Evolutionary conservation across 2,329 filamentous ascomycete genomes (phyloP), one percentile per base, ranked within the genome.

Genomic region (Metarhizium brunneum): DNA sequence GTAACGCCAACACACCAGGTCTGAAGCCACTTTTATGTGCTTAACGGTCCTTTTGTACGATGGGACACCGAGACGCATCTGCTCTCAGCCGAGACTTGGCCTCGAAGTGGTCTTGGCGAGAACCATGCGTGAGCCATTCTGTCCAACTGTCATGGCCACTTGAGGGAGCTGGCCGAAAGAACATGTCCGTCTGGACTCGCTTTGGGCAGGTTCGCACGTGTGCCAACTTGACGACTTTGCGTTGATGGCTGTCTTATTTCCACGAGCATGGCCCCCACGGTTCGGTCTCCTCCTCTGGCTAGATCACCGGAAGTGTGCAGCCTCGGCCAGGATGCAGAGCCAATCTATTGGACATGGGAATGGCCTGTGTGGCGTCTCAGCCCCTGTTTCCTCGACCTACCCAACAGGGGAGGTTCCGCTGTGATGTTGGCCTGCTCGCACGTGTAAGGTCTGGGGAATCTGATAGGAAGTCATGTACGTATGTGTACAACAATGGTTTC

Each of bases 201-300:
- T 25, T 49, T 53, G 29, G 54, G 43, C 35, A 51, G 49, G 47
- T 52, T 45, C 36, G 43, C 50, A 53, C 45, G 50, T 49, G 54
- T 30, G 35, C 54, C 45, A 45, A 45, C 38, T 20, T 25, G 8
- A 25, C 42, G 25, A 25, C 25, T 25, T 45, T 45, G 4, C 7
- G n/a, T 45, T 14, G n/a, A 16, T 16, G 16, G 25, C 20, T 47
- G 25, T 48, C 45, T 30, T 48, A 20, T 20, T 30, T 16, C 45
- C 45, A 30, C 25, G 45, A 30, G 45, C 5, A 48, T 4, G 20
- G 20, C n/a, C 7, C 50, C 54, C 54, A 29, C 54, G 42, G 42
- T 36, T 52, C 50, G 54, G 40, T 55, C 53, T 52, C 43, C n/a
- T 43, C 30, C 32, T 45, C 50, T 45, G 25, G 50, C 20, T 49